Base-by-base conservation (phyloP, 495 filamentous ascomycete species). In the Aspergillus wentii region DNA sequence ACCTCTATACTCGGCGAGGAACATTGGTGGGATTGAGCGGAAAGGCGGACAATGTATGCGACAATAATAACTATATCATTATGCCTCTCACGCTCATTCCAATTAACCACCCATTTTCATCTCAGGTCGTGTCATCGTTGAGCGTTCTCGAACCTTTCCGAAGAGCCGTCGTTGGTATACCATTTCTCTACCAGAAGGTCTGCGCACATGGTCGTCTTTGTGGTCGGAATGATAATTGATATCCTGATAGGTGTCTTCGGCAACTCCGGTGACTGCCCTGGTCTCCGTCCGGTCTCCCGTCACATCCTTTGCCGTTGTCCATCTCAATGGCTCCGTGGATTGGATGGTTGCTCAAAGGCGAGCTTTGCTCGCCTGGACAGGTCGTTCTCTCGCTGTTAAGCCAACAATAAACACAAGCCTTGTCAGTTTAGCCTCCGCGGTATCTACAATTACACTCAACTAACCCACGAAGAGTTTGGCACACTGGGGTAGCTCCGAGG, bases 301-400 rank as follows among this genome's bases (percentile, higher is more conserved):
- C 32, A 88, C 89, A 0, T 90, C 88, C 7, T 89, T 98, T 49
- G 79, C 80, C 14, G 79, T 94, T 13, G 71, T 98, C 13, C 79
- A 90, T 51, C 77, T 98, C 23, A 86, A 98, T 71, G 92, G 92
- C 19, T 86, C 88, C n/a, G 76, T 85, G 41, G 92, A 98, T 66
- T 98, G 94, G 92, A 88, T 91, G 72, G 66, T 98, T 18, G 73
- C 85, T 8, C 90, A 95, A 57, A 71, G 86, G 35, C 79, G 83
- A 42, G 88, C 86, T 7, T 71, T 98, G 38, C 72, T 96, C 8
- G 94, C 92, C 38, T 98, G 92, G 92, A 94, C 88, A n/a, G 92
- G 92, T 18, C 82, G 90, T 55, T 86, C 87, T 2, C 69, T 98
- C 17, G 65, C 74, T 11, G 72, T 92, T 9, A 74, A 73, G 17